Evolutionary conservation across 2,329 filamentous ascomycete genomes (phyloP).

Genomic region (Colletotrichum neosansevieriae): DNA sequence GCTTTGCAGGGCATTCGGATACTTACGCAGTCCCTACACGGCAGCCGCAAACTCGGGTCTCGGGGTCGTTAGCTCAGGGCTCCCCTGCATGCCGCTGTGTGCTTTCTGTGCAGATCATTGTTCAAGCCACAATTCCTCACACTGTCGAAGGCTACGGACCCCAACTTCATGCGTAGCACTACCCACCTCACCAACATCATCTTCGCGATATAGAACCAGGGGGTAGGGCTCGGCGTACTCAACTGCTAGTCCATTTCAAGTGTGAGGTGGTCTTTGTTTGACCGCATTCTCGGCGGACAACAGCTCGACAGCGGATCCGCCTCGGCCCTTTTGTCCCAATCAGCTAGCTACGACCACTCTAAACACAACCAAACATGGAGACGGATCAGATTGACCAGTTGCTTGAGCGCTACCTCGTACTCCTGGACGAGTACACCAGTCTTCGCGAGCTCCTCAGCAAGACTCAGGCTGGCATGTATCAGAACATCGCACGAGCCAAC

Average conservation of each 20-base stretch:
- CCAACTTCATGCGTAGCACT: constrained; percentile 33
- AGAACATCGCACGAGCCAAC: constrained; percentile 78
- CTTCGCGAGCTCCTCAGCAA: constrained; percentile 66
- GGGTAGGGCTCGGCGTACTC: not conserved
- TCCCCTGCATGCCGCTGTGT: constrained; percentile 23
- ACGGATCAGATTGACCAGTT: constrained; percentile 68
- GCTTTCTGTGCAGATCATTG: constrained; percentile 34
- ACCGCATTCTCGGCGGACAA: not conserved
- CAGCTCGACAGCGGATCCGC: not conserved
- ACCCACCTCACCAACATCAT: constrained; percentile 14
- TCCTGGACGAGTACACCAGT: constrained; percentile 75
- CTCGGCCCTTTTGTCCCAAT: constrained; percentile 7
- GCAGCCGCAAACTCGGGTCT: constrained; percentile 24
- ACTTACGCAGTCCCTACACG: constrained; percentile 8
- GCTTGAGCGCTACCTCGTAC: constrained; percentile 72
- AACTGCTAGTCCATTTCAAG: not conserved
- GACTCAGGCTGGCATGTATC: constrained; percentile 68
- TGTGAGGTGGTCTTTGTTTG: not conserved
- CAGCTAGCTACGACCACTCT: not conserved
- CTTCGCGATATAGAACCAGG: constrained; percentile 3
- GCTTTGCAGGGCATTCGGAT: not conserved
- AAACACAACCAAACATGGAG: constrained; percentile 10
- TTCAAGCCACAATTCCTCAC: constrained; percentile 34
- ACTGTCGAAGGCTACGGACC: constrained; percentile 24
- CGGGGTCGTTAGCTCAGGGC: constrained; percentile 13